These are phyloP conservation scores for Angomonas ambiguus DNA, from an alignment of 208 protist species.

Conservation along the genomic window DNA sequence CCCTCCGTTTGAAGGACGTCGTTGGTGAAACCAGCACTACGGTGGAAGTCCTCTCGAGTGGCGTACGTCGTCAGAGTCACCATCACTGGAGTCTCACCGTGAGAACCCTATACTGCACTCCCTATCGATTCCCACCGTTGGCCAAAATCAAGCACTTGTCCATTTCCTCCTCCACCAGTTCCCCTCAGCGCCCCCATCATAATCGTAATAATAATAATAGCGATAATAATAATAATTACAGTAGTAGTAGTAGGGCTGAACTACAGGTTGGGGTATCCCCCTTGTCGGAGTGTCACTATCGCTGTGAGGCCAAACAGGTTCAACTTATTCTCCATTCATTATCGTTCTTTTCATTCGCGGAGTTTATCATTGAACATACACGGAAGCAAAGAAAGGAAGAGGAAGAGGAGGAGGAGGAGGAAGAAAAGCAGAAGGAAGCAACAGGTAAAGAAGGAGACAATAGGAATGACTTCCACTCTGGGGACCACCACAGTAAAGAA, in stretches of 20 bases:
- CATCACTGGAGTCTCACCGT: neutral
- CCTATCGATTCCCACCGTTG: neutral
- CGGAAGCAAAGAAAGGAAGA: neutral
- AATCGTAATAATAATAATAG: neutral
- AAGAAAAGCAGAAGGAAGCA: neutral
- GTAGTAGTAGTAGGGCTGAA: neutral
- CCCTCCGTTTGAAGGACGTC: neutral
- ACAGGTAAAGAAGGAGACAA: neutral
- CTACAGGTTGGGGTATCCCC: no score
- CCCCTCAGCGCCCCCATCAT: neutral
- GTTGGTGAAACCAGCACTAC: neutral
- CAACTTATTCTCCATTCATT: conserved; percentile 1
- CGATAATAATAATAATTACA: neutral
- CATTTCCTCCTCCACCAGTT: neutral
- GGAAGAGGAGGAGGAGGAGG: neutral
- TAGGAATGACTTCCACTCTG: neutral
- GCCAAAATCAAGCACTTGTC: neutral
- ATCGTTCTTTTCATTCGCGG: conserved; percentile 1
- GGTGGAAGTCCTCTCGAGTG: neutral
- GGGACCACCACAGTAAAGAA: neutral
- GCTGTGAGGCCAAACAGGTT: neutral
- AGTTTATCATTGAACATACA: conserved; percentile 10
- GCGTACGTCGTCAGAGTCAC: neutral
- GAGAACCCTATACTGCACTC: neutral
- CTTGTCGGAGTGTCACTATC: neutral